phyloP scores from a whole-genome alignment of 306 rosid species.

The Adenanthera pavonina region DNA sequence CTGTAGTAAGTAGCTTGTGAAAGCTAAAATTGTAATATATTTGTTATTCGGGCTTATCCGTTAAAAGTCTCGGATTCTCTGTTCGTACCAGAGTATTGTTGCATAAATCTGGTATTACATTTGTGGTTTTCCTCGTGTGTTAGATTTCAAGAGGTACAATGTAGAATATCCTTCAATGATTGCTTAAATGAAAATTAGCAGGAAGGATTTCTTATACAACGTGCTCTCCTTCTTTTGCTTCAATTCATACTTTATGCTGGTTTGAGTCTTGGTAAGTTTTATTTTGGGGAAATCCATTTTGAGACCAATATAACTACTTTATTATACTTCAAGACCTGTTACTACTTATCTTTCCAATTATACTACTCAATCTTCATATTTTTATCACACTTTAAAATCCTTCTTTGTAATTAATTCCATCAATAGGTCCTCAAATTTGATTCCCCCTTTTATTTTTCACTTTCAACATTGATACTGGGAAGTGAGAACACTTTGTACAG shows the following conservation, averaged over 20 bases:
- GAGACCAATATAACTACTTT: too few relatives aligned
- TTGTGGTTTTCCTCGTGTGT: background rate
- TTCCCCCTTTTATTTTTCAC: background rate
- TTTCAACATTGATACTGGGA: background rate
- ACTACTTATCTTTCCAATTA: too few relatives aligned
- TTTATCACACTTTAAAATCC: too few relatives aligned
- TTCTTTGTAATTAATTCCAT: too few relatives aligned
- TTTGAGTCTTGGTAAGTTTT: background rate
- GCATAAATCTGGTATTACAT: constrained; percentile 26
- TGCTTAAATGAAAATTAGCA: constrained; percentile 3
- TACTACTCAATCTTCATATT: too few relatives aligned
- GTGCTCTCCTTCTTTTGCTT: background rate
- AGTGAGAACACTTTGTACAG: background rate
- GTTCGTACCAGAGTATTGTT: background rate
- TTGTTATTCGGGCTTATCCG: constrained; percentile 14
- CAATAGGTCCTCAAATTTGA: too few relatives aligned
- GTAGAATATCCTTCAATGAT: background rate
- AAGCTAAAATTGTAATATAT: constrained; percentile 21
- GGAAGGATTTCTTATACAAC: background rate
- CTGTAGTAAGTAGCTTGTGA: constrained; percentile 11
- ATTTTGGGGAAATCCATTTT: too few relatives aligned
- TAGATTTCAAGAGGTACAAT: constrained; percentile 3
- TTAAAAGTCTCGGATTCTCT: background rate
- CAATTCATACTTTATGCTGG: background rate
- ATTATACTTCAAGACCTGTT: too few relatives aligned